Evolutionary conservation across 1,139 yeast species (phyloP).

Genomic region (Diutina ranongensis): DNA sequence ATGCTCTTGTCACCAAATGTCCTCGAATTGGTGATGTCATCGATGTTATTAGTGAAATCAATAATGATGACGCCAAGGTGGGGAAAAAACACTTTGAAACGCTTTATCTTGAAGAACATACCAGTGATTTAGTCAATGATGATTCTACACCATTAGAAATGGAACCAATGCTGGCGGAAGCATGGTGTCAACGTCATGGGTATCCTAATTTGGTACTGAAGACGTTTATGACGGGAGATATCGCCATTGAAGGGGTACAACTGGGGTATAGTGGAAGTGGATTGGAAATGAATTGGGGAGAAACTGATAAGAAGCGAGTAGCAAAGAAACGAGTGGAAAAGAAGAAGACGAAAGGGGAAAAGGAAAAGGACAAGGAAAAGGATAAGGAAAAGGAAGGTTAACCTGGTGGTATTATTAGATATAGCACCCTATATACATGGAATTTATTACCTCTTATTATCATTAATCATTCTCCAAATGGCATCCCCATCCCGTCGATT

Average conservation of each 20-base stretch:
- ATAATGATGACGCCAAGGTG: background rate
- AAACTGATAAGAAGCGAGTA: background rate
- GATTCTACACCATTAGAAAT: background rate
- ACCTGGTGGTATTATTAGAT: background rate
- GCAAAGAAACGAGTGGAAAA: background rate
- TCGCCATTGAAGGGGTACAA: background rate
- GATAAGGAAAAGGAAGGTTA: background rate
- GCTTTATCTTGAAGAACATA: background rate
- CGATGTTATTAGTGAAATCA: background rate
- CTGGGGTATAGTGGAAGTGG: background rate
- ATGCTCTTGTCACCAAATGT: background rate
- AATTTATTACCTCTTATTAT: slow-evolving; percentile 25
- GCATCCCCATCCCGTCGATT: slow-evolving; percentile 42
- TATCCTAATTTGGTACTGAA: background rate
- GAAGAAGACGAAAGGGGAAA: background rate
- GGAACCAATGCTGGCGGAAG: background rate
- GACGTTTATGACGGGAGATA: background rate
- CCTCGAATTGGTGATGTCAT: background rate
- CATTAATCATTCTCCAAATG: slow-evolving; percentile 67
- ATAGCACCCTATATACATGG: background rate
- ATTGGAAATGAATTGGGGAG: slow-evolving; percentile 3
- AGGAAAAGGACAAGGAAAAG: too few relatives aligned
- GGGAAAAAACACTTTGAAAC: background rate
- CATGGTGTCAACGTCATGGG: slow-evolving; percentile 1
- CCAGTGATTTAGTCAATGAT: slow-evolving; percentile 3